These are phyloP conservation scores for Platismatia glauca DNA, from an alignment of 495 filamentous ascomycete species.

Conservation along the genomic window DNA sequence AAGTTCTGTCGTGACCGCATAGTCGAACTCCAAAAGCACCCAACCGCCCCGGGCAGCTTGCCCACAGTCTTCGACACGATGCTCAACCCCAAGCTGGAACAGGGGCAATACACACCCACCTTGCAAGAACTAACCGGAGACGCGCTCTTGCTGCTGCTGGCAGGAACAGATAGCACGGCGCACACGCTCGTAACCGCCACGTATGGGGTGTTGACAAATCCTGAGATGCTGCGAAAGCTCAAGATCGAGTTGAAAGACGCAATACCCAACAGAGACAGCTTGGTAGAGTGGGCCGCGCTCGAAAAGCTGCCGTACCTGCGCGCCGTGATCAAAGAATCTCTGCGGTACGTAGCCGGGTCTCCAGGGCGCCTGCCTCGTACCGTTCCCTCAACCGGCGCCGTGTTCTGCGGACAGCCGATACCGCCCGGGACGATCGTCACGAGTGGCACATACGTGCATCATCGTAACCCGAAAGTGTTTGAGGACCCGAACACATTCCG, in stretches of 20 bases:
- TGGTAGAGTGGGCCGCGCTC: neutral
- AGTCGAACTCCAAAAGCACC: neutral
- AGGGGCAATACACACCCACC: neutral
- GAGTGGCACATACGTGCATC: neutral
- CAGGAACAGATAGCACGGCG: neutral
- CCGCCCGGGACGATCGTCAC: neutral
- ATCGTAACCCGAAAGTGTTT: neutral
- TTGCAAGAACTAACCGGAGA: neutral
- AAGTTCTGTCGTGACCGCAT: neutral
- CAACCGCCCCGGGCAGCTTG: neutral
- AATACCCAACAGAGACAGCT: neutral
- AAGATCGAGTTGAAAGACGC: neutral
- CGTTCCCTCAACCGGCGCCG: neutral
- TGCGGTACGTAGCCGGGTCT: neutral
- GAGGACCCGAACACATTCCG: neutral
- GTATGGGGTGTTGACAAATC: neutral
- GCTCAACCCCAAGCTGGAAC: neutral
- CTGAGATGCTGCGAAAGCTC: neutral
- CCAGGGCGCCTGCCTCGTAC: neutral
- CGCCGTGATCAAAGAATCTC: neutral
- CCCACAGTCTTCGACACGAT: neutral
- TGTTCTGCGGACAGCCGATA: neutral
- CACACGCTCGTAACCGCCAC: neutral
- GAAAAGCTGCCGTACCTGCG: neutral
- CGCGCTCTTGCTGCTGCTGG: neutral